phyloP scores from a whole-genome alignment of 306 rosid genomes.

The Prunus armeniaca region DNA sequence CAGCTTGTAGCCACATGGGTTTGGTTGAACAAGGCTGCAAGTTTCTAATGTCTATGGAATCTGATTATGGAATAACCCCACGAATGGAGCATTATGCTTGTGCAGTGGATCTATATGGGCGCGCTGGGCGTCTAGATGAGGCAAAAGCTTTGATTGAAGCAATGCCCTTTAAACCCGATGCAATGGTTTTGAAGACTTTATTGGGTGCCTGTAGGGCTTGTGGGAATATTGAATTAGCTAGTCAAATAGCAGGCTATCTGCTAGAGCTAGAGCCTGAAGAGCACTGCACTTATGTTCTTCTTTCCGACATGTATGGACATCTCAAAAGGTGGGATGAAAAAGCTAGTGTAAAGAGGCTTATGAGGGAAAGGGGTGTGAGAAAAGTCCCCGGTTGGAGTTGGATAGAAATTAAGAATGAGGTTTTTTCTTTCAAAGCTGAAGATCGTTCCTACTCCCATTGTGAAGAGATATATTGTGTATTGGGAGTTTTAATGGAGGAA shows the following conservation, averaged over 20 bases:
- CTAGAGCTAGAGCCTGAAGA: slow-evolving; percentile 73
- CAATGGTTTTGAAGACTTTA: slow-evolving; percentile 67
- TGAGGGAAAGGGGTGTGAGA: slow-evolving; percentile 73
- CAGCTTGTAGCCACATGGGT: slow-evolving; percentile 85
- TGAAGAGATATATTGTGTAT: slow-evolving; percentile 41
- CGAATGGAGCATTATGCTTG: slow-evolving; percentile 86
- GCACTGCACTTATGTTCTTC: slow-evolving; percentile 73
- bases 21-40: slow-evolving; percentile 64
- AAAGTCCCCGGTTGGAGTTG: slow-evolving; percentile 92
- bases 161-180: slow-evolving; percentile 70
- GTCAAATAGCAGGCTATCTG: slow-evolving; percentile 55
- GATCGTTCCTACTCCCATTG: slow-evolving; percentile 56
- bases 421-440: slow-evolving; percentile 79
- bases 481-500: slow-evolving; percentile 45
- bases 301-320: slow-evolving; percentile 66
- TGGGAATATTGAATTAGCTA: slow-evolving; percentile 70
- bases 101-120: slow-evolving; percentile 69
- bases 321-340: slow-evolving; percentile 65
- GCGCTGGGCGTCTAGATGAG: slow-evolving; percentile 55
- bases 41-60: slow-evolving; percentile 50
- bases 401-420: slow-evolving; percentile 67
- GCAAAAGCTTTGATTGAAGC: slow-evolving; percentile 65
- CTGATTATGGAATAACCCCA: slow-evolving; percentile 50
- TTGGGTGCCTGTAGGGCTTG: slow-evolving; percentile 77
- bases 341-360: slow-evolving; percentile 64